Conservation (phyloP, 1,284 basidiomycete genomes). For the Moesziomyces globuligerus region DNA sequence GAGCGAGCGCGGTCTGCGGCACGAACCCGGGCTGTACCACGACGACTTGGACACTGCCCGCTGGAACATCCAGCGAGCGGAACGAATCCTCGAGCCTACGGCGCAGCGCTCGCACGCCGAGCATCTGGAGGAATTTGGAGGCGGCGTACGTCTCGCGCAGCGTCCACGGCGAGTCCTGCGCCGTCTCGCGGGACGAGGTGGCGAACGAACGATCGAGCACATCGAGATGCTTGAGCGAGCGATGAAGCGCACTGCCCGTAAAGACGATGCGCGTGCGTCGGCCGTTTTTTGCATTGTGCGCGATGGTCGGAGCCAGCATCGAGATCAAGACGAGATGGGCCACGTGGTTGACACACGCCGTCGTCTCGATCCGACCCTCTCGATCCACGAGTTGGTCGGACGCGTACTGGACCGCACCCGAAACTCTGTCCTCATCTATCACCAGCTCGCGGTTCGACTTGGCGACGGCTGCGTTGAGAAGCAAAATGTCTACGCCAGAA, state of each 20-base stretch:
- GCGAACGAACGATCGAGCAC: conserved; percentile 29
- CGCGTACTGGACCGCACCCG: conserved; percentile 1
- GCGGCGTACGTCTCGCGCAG: conserved; percentile 41
- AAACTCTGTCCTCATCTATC: conserved; percentile 15
- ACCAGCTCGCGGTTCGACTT: conserved; percentile 24
- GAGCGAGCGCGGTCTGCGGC: conserved; percentile 31
- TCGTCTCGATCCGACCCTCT: conserved; percentile 30
- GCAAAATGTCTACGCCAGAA: conserved; percentile 29
- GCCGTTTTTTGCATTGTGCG: conserved; percentile 17
- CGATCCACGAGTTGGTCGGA: conserved; percentile 22
- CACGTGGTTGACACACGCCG: conserved; percentile 50
- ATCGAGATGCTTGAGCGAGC: conserved; percentile 23
- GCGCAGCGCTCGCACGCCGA: conserved; percentile 40
- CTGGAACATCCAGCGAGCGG: background rate
- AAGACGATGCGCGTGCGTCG: conserved; percentile 48
- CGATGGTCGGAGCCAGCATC: conserved; percentile 22
- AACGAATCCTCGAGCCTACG: conserved; percentile 19
- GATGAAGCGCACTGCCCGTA: conserved; percentile 46
- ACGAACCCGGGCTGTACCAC: conserved; percentile 49
- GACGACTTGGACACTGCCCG: conserved; percentile 24
- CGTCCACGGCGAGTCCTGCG: conserved; percentile 16
- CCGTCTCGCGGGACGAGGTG: conserved; percentile 3
- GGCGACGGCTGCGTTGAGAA: conserved; percentile 48
- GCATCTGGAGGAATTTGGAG: conserved; percentile 51
- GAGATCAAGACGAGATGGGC: conserved; percentile 47